Base-by-base conservation (phyloP, 345 rosid genomes). In the Boechera divaricarpa region DNA sequence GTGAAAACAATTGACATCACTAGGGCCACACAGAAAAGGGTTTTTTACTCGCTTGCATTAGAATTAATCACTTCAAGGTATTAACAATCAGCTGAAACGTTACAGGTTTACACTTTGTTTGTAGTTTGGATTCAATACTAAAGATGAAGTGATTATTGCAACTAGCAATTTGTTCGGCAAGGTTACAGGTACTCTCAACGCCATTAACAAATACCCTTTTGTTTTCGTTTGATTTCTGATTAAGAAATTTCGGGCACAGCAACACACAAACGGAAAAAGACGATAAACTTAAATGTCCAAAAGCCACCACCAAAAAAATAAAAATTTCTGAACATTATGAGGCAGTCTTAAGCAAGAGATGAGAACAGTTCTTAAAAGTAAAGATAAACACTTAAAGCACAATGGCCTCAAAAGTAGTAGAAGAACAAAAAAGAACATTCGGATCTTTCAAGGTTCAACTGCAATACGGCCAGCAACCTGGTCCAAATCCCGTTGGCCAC, bases 401-500 rank as follows among this genome's bases (percentile, higher is more conserved):
- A 78, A 42, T 31, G 58, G 62, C 8, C 8, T 28, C 62, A 70
- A 64, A 77, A 71, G 77, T 41, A 66, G 77, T 59, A 28, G 63
- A 73, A 59, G n/a, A 66, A 71, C 29, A 7, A 48, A 71, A 56
- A 70, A 10, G 4, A 60, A 67, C 47, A 66, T 59, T 64, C 15
- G 28, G 70, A n/a, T 55, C 64, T 61, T 21, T 82, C 77, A 86
- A 60, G 85, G 79, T 33, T 87, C 83, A 72, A 83, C 83, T 24
- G 83, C 87, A 42, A 87, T 86, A 55, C 90, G 86, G 10, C 98
- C 95, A 6, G 98, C 93, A 60, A 93, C 98, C 79, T 93, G 95
- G 79, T 93, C 98, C 44, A 93, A 92, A 83, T 93, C 98, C 48
- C 98, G 72, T 60, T 83, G 93, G 18, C 98, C 97, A 11, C 79